Evolutionary conservation across 768 basidiomycete genomes (phyloP).

Genomic region (Amanita polypyramis): DNA sequence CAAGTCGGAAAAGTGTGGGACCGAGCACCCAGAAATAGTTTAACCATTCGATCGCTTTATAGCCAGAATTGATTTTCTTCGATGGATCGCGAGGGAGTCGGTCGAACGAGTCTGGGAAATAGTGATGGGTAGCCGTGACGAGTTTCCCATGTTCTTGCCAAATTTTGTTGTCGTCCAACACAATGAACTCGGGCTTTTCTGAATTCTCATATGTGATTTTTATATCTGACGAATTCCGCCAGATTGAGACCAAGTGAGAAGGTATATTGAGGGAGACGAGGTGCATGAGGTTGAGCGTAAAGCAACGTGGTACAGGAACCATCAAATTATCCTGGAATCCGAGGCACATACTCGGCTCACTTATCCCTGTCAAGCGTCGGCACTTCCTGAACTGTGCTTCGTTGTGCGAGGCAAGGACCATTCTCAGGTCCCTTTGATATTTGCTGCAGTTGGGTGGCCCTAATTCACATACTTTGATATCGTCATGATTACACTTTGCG

Average conservation of each 20-base stretch:
- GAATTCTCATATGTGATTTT: conserved; percentile 12
- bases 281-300: conserved; percentile 23
- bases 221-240: conserved; percentile 19
- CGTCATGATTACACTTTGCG: conserved; percentile 12
- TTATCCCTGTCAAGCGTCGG: conserved; percentile 20
- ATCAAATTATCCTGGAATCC: conserved; percentile 13
- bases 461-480: conserved; percentile 7
- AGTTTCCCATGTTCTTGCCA: conserved; percentile 27
- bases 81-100: conserved; percentile 18
- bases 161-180: conserved; percentile 10
- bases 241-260: conserved; percentile 18
- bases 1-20: conserved; percentile 18
- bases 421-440: conserved; percentile 11
- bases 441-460: neutral
- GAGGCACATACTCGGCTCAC: conserved; percentile 21
- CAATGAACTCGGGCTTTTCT: neutral
- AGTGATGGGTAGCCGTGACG: conserved; percentile 14
- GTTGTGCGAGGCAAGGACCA: conserved; percentile 10
- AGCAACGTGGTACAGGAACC: conserved; percentile 17
- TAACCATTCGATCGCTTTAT: conserved; percentile 26
- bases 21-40: conserved; percentile 23
- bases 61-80: conserved; percentile 26
- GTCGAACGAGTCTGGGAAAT: conserved; percentile 18
- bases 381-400: conserved; percentile 13
- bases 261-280: conserved; percentile 17